These are phyloP conservation scores for Botryotinia narcissicola DNA, from an alignment of 2,329 filamentous ascomycete species.

Conservation along the genomic window DNA sequence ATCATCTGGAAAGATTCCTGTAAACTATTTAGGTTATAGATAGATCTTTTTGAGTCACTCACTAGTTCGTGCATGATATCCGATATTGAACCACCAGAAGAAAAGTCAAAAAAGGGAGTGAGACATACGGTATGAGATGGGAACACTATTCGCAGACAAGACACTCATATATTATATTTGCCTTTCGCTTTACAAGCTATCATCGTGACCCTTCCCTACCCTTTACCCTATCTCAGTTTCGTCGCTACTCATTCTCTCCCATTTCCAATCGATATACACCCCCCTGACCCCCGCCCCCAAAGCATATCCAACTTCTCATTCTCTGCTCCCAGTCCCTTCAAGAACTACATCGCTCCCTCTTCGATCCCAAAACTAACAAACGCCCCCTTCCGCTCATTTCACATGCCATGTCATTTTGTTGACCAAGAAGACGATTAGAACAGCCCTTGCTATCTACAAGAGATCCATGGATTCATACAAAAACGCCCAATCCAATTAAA, in stretches of 20 bases:
- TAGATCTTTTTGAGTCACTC: background rate
- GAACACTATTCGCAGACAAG: background rate
- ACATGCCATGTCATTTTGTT: background rate
- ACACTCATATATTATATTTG: background rate
- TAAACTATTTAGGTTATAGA: background rate
- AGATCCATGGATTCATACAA: constrained; percentile 11
- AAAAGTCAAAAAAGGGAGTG: background rate
- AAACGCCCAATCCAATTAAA: constrained; percentile 10
- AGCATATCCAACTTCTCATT: background rate
- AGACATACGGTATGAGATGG: background rate
- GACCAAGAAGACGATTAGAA: background rate
- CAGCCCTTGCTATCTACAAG: background rate
- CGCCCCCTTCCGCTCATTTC: background rate
- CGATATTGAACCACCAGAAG: background rate
- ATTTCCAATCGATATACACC: background rate
- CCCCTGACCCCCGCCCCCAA: background rate
- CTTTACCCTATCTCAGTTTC: background rate
- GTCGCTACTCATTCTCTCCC: background rate
- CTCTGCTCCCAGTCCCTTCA: background rate
- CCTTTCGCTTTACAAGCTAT: background rate
- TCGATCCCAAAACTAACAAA: background rate
- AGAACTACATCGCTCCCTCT: background rate
- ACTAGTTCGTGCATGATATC: background rate
- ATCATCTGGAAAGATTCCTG: background rate
- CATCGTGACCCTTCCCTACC: background rate